A percentile compares a stretch with the other conserved stretches of the same genome.
phyloP scores from a whole-genome alignment of 495 filamentous ascomycete genomes.

The Penicillium parvum region DNA sequence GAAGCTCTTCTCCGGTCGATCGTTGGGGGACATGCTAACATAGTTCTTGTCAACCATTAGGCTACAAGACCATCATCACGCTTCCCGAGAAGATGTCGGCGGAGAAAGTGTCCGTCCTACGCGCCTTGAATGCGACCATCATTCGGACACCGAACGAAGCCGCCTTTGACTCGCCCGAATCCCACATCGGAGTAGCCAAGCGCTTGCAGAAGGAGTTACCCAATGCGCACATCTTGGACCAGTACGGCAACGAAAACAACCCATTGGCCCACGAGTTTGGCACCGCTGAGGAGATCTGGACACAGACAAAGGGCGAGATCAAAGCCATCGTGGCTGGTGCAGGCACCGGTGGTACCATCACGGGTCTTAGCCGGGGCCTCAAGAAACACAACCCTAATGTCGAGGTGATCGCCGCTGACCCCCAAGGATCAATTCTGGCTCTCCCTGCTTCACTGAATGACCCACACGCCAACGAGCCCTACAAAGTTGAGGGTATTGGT shows the following conservation, averaged over 20 bases:
- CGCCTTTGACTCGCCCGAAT: conserved; percentile 89
- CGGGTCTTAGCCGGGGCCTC: conserved; percentile 79
- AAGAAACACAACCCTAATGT: conserved; percentile 79
- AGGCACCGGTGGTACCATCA: conserved; percentile 94
- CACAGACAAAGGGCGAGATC: conserved; percentile 79
- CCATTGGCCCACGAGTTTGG: conserved; percentile 90
- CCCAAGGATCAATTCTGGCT: conserved; percentile 82
- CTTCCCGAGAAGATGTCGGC: conserved; percentile 99
- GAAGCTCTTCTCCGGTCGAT: too few relatives aligned
- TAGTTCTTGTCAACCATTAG: too few relatives aligned
- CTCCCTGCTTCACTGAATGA: conserved; percentile 73
- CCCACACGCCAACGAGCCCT: conserved; percentile 71
- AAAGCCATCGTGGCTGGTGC: conserved; percentile 87
- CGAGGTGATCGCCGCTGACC: conserved; percentile 88
- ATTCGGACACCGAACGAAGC: conserved; percentile 96
- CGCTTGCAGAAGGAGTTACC: conserved; percentile 92
- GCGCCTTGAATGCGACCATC: conserved; percentile 92
- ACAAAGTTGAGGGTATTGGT: conserved; percentile 98
- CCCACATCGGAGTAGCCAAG: conserved; percentile 90
- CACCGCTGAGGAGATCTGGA: conserved; percentile 95
- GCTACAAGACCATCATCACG: conserved; percentile 97
- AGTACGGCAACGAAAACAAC: conserved; percentile 91
- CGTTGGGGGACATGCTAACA: not conserved
- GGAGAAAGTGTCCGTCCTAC: conserved; percentile 92
- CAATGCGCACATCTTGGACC: conserved; percentile 93